These are phyloP conservation scores for Candida railenensis DNA, from an alignment of 805 yeast genomes.

Conservation along the genomic window DNA sequence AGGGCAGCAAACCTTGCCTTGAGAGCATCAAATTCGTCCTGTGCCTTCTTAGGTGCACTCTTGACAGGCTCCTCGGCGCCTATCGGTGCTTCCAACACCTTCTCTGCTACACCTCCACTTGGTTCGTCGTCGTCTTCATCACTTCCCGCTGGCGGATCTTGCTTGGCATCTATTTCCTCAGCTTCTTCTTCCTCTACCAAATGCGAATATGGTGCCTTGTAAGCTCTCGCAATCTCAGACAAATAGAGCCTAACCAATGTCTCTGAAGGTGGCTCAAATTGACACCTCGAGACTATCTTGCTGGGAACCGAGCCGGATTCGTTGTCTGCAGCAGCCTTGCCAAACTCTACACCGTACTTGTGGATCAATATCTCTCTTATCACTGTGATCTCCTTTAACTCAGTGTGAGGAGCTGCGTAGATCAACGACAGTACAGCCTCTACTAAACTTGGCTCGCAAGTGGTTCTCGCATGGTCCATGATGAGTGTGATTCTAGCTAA, in stretches of 20 bases:
- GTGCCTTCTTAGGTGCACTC: constrained; percentile 12
- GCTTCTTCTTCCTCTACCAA: constrained; percentile 26
- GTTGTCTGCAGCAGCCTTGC: constrained; percentile 53
- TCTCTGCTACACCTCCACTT: constrained; percentile 18
- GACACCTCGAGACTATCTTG: constrained; percentile 62
- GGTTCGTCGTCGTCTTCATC: constrained; percentile 30
- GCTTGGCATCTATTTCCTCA: constrained; percentile 6
- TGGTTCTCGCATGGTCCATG: constrained; percentile 38
- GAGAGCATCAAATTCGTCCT: constrained; percentile 60
- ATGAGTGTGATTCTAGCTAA: constrained; percentile 71
- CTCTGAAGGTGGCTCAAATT: constrained; percentile 63
- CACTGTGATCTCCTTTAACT: constrained; percentile 65
- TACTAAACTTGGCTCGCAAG: constrained; percentile 58
- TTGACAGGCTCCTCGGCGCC: constrained; percentile 14
- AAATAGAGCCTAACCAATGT: constrained; percentile 69
- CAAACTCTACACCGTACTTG: constrained; percentile 70
- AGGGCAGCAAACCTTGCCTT: constrained; percentile 78
- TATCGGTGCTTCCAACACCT: constrained; percentile 19
- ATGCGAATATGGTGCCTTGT: constrained; percentile 71
- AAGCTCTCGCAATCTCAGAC: constrained; percentile 77
- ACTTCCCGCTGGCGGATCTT: constrained; percentile 18
- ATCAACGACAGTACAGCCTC: constrained; percentile 76
- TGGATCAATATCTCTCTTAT: constrained; percentile 61
- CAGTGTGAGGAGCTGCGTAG: constrained; percentile 69
- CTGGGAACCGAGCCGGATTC: constrained; percentile 54